Evolutionary conservation across 2,329 filamentous ascomycete genomes (phyloP).

Genomic region (Neurospora sp.): DNA sequence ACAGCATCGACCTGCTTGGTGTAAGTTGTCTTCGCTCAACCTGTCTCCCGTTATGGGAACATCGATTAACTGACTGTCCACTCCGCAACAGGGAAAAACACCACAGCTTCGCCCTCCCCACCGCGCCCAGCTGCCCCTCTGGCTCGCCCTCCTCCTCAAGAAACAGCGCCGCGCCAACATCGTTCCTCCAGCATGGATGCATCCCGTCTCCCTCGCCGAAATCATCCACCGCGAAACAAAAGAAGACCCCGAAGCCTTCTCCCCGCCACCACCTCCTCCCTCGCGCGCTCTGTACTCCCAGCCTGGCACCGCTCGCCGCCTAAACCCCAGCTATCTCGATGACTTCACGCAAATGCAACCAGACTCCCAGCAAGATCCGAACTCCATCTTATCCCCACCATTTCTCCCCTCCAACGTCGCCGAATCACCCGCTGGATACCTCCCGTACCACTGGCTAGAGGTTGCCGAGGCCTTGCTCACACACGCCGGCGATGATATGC

Average conservation of each 20-base stretch:
- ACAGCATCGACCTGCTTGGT: constrained; percentile 73
- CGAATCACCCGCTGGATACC: constrained; percentile 53
- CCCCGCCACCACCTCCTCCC: constrained; percentile 62
- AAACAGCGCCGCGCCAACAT: constrained; percentile 92
- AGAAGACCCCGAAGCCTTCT: constrained; percentile 61
- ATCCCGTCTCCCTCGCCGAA: constrained; percentile 61
- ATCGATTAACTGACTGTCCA: constrained; percentile 4
- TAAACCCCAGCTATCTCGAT: constrained; percentile 9
- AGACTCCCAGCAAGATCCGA: constrained; percentile 11
- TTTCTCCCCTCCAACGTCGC: constrained; percentile 71
- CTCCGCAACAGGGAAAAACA: constrained; percentile 58
- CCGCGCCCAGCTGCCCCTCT: constrained; percentile 71
- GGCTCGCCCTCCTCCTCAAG: constrained; percentile 91
- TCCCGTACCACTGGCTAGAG: constrained; percentile 96
- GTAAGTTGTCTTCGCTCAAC: constrained; percentile 43
- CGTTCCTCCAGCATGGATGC: constrained; percentile 80
- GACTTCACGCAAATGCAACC: neutral
- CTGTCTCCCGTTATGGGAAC: neutral
- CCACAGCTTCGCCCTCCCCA: constrained; percentile 71
- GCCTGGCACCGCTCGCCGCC: constrained; percentile 32
- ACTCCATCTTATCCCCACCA: constrained; percentile 51
- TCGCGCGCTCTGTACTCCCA: constrained; percentile 38
- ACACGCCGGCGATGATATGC: constrained; percentile 73
- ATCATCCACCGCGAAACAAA: constrained; percentile 78
- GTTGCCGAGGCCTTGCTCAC: constrained; percentile 79